These are phyloP conservation scores for Rhododendron simsii DNA, from an alignment of 148 eudicot genomes.

Conservation along the genomic window DNA sequence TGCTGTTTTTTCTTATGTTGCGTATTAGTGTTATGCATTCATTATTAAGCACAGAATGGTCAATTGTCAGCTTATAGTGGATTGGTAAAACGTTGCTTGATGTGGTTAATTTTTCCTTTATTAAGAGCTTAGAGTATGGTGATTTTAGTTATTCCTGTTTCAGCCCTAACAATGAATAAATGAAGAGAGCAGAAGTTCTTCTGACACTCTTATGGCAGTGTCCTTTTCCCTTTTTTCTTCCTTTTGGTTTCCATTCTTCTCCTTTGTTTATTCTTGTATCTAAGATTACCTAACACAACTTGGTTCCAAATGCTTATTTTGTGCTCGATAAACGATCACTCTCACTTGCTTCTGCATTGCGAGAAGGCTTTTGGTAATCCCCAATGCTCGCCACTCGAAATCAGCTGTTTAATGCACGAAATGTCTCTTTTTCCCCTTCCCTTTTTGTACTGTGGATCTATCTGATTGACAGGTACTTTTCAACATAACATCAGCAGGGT, in stretches of 20 bases:
- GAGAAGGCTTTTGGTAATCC: not conserved
- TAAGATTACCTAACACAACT: not conserved
- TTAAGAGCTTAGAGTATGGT: not conserved
- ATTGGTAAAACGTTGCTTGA: not conserved
- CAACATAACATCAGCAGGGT: not conserved
- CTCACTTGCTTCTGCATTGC: not conserved
- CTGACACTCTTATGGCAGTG: not conserved
- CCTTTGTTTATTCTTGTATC: not conserved
- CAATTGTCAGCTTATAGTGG: not conserved
- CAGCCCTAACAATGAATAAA: not conserved
- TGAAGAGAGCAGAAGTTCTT: not conserved
- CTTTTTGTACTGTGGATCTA: not conserved
- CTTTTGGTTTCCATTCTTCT: not conserved
- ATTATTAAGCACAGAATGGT: not conserved
- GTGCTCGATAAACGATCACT: not conserved
- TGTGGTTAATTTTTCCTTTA: not conserved
- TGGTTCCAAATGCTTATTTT: not conserved
- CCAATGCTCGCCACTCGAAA: not conserved
- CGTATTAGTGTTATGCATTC: not conserved
- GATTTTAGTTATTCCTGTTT: not conserved
- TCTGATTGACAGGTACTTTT: not conserved
- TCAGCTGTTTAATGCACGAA: not conserved
- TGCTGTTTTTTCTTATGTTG: not conserved
- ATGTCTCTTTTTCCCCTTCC: not conserved
- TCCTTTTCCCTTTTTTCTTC: not conserved